Base-by-base conservation (phyloP, 768 basidiomycete genomes). In the Mycena rebaudengoi region DNA sequence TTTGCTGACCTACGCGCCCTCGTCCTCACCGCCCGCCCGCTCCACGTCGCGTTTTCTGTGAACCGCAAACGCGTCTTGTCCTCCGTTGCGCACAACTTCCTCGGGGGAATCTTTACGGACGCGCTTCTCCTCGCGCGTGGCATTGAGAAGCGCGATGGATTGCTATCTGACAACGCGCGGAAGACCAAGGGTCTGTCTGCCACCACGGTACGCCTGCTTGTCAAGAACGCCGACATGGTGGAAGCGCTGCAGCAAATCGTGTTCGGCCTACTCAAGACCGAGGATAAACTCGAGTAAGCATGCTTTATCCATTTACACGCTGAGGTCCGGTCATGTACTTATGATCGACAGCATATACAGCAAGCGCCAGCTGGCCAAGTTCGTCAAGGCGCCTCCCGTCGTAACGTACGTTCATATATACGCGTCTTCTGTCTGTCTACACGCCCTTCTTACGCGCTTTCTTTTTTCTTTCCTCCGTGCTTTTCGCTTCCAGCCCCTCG, bases 21-120 rank as follows among this genome's bases (percentile, higher is more conserved):
- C n/a, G 39, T 58, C 26, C 62, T 58, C 25, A 37, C 33, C 32
- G 21, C 54, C n/a, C 62, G 50, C 20, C 26, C 33, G 11, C 56
- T 64, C 16, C 50, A 58, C 41, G 39, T 10, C 33, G 62, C 56
- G 18, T 64, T 64, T 43, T n/a, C 29, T 4, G 23, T 50, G 4
- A 26, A 58, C 23, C 54, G 56, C 12, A 32, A 16, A 44, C 32
- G 56, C 20, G 49, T 64, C 7, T 33, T 64, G 5, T 35, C 54
- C 18, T 35, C 62, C 11, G 62, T 64, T 7, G 62, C 41, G 8
- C 62, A 50, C 25, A 64, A 64, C 29, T 57, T 64, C 20, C 40
- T 58, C 32, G 62, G 62, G 1, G 20, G 20, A 21, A 33, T 57
- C 32, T 64, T 64, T 37, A 40, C 20, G 18, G 62, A 64, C 32